A percentile compares a stretch with the other conserved stretches of the same genome.
These are phyloP conservation scores for Tetrahymena elliotti DNA, from an alignment of 73 alveolate species.

Conservation along the genomic window DNA sequence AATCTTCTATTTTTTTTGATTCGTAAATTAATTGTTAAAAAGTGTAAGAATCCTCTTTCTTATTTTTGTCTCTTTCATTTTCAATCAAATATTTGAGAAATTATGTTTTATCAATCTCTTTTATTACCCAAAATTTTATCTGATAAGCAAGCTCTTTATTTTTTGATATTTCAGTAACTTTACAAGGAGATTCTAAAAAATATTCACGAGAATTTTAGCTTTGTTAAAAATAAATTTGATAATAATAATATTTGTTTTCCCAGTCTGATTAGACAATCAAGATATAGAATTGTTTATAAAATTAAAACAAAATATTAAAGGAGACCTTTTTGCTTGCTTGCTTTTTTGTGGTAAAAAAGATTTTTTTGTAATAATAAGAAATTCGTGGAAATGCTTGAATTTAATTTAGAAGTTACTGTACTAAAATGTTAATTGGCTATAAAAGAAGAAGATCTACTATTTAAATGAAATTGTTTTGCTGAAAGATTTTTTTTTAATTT, in stretches of 20 bases:
- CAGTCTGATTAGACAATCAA: too few relatives aligned
- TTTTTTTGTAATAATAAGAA: neutral
- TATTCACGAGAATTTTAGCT: too few relatives aligned
- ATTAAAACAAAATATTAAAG: too few relatives aligned
- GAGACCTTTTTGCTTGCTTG: neutral
- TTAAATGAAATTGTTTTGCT: neutral
- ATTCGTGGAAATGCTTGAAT: neutral
- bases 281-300: too few relatives aligned
- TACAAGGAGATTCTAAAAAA: too few relatives aligned
- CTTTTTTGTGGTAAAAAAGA: neutral
- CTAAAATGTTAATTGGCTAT: neutral
- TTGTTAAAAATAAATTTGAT: too few relatives aligned
- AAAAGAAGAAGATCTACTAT: neutral
- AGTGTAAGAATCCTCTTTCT: neutral
- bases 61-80: neutral
- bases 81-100: neutral
- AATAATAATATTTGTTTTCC: too few relatives aligned
- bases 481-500: neutral
- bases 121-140: neutral
- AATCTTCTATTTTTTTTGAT: too few relatives aligned
- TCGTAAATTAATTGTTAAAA: too few relatives aligned
- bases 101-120: too few relatives aligned
- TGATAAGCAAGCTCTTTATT: too few relatives aligned
- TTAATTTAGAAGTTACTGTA: neutral
- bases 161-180: too few relatives aligned